Percentiles rank a stretch among this genome's conserved stretches.
Conservation (phyloP, 768 basidiomycete genomes). For the Sutorius australiensis region DNA sequence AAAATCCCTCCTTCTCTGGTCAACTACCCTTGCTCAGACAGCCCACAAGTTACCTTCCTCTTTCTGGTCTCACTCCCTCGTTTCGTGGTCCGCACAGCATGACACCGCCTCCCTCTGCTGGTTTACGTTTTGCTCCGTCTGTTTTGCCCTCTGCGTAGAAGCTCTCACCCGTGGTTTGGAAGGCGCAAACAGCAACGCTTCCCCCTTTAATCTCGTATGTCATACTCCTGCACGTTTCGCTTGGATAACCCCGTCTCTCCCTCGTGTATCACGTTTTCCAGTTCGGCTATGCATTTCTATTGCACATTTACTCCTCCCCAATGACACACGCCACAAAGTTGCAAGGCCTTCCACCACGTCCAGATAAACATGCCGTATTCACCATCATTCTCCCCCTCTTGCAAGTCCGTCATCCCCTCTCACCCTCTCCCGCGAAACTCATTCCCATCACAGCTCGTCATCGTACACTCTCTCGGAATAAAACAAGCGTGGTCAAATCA, state of each 20-base stretch:
- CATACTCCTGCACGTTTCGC: constrained; percentile 1
- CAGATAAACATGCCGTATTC: constrained; percentile 70
- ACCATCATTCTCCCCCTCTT: constrained; percentile 70
- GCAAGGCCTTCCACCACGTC: constrained; percentile 51
- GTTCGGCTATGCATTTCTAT: constrained; percentile 75
- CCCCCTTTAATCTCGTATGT: constrained; percentile 72
- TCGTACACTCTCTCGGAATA: constrained; percentile 65
- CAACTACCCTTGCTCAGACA: constrained; percentile 55
- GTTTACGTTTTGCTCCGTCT: constrained; percentile 67
- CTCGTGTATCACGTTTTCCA: constrained; percentile 21
- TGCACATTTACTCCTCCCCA: constrained; percentile 71
- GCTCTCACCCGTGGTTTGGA: constrained; percentile 66
- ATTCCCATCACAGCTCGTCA: constrained; percentile 42
- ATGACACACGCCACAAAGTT: constrained; percentile 47
- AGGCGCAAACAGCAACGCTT: constrained; percentile 51
- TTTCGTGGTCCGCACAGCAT: constrained; percentile 43
- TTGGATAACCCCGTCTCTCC: not conserved
- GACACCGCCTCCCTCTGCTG: constrained; percentile 68
- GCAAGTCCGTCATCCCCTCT: constrained; percentile 44
- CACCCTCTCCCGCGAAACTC: not conserved
- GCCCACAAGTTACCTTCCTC: constrained; percentile 39
- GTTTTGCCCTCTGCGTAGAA: constrained; percentile 60
- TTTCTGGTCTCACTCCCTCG: constrained; percentile 34
- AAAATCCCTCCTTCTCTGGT: constrained; percentile 56
- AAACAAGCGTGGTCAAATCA: constrained; percentile 60